Base-by-base conservation (phyloP, 495 filamentous ascomycete species). In the Aspergillus sclerotioniger region DNA sequence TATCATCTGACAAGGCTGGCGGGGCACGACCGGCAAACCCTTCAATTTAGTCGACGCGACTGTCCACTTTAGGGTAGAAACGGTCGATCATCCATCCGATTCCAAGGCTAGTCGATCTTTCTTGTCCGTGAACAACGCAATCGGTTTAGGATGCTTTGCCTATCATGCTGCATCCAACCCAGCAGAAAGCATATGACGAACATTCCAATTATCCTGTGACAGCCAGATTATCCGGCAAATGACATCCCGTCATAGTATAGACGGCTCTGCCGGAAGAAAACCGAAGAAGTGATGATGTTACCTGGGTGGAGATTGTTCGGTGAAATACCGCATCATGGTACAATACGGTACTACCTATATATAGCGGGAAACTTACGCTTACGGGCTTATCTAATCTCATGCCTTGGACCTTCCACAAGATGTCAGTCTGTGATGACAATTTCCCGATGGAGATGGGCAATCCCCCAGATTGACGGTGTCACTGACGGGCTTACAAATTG, bases 1-100 rank as follows among this genome's bases (percentile, higher is more conserved):
- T 39, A 60, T 65, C 63, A 65, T 65, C 59, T 65, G 63, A 62
- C 59, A 57, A 56, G 51, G 52, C 21, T 59, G 57, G 63, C 53
- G 59, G 59, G 63, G 57, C 51, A 17, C 10, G 55, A 41, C 28
- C 39, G 58, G 37, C 55, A 51, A 57, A 45, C 28, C 16, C 19
- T 33, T 31, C 43, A 39, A 3, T 56, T 39, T 49, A 46, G 19
- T 31, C 15, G 19, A 49, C 39, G 56, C 53, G 32, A 60, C 51
- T 58, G 17, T 21, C 62, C 58, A 46, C 17, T 60, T 56, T 54
- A 41, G 57, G 57, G 33, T 16, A 53, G 46, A 32, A 33, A 31
- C 35, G 54, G 62, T 58, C 52, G 58, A 64, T 61, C 62, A 43
- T 17, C 56, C 39, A 45, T 41, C 37, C 37, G 37, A 41, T 41